Conservation (phyloP, 495 filamentous ascomycete species). For the Penicillium coffeae region DNA sequence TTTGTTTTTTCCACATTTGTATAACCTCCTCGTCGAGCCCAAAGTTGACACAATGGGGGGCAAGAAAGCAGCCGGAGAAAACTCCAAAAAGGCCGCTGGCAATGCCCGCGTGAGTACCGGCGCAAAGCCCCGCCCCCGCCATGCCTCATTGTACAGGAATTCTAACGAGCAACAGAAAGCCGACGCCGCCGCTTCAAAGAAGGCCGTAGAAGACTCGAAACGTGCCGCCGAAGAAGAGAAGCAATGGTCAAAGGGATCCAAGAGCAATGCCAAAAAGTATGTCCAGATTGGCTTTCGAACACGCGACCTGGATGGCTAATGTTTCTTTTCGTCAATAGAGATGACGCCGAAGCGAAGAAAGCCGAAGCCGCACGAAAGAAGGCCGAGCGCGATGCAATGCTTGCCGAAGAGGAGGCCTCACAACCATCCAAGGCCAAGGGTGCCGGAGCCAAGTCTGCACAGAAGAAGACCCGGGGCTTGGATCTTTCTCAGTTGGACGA, state of each 20-base stretch:
- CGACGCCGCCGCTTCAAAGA: conserved; percentile 74
- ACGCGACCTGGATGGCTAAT: conserved; percentile 12
- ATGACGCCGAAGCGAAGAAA: conserved; percentile 80
- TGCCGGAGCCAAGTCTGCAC: conserved; percentile 55
- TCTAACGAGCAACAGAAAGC: conserved; percentile 64
- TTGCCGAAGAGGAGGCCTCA: conserved; percentile 77
- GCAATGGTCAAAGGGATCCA: conserved; percentile 82
- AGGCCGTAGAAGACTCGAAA: conserved; percentile 65
- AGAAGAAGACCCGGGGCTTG: conserved; percentile 64
- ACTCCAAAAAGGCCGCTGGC: conserved; percentile 84
- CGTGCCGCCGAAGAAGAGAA: conserved; percentile 63
- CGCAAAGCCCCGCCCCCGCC: conserved; percentile 31
- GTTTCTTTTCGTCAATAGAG: conserved; percentile 44
- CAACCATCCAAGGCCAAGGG: conserved; percentile 56
- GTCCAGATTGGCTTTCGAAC: background rate
- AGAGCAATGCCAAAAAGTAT: conserved; percentile 81
- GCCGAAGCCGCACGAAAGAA: conserved; percentile 83
- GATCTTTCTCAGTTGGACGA: conserved; percentile 68
- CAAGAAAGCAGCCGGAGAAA: conserved; percentile 68
- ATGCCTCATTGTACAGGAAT: conserved; percentile 10
- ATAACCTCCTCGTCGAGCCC: background rate
- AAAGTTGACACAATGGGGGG: conserved; percentile 30
- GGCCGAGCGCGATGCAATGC: conserved; percentile 76
- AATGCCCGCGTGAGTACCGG: conserved; percentile 60
- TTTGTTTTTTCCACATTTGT: background rate